Percentiles rank a stretch among this genome's conserved stretches.
Evolutionary conservation across 2,329 filamentous ascomycete species (phyloP).

Genomic region (Pseudomassariella vexata): DNA sequence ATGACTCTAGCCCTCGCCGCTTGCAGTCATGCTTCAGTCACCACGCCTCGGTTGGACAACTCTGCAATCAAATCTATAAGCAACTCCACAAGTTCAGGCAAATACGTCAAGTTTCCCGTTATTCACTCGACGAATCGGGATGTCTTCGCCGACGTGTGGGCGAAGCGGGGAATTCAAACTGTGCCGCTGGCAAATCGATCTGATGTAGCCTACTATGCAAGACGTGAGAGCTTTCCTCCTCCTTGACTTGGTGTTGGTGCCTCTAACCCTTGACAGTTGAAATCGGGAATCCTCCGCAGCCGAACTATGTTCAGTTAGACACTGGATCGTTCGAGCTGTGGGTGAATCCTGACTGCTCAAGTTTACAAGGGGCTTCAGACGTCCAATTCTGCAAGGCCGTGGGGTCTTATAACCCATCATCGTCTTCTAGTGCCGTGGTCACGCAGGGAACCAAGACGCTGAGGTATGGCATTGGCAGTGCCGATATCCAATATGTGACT

Average conservation of each 20-base stretch:
- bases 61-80: too few species aligned
- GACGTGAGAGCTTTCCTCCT: constrained; percentile 27
- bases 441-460: constrained; percentile 33
- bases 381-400: constrained; percentile 37
- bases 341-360: constrained; percentile 55
- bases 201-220: constrained; percentile 48
- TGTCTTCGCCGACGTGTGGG: constrained; percentile 33
- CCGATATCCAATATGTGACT: constrained; percentile 43
- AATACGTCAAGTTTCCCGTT: constrained; percentile 32
- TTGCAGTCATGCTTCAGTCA: constrained; percentile 9
- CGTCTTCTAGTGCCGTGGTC: constrained; percentile 32
- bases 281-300: constrained; percentile 49
- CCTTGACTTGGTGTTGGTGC: neutral
- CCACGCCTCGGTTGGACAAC: constrained; percentile 2
- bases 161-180: constrained; percentile 29
- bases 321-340: constrained; percentile 56
- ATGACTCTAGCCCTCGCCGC: constrained; percentile 17
- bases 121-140: constrained; percentile 36
- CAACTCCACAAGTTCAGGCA: neutral
- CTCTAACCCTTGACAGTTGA: constrained; percentile 29
- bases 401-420: constrained; percentile 35
- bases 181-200: constrained; percentile 42
- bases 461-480: constrained; percentile 45
- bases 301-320: constrained; percentile 50
- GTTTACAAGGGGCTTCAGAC: constrained; percentile 32